A percentile compares a stretch with the other conserved stretches of the same genome.
Conservation (phyloP, 2,329 filamentous ascomycete genomes). For the Colletotrichum tabaci region DNA sequence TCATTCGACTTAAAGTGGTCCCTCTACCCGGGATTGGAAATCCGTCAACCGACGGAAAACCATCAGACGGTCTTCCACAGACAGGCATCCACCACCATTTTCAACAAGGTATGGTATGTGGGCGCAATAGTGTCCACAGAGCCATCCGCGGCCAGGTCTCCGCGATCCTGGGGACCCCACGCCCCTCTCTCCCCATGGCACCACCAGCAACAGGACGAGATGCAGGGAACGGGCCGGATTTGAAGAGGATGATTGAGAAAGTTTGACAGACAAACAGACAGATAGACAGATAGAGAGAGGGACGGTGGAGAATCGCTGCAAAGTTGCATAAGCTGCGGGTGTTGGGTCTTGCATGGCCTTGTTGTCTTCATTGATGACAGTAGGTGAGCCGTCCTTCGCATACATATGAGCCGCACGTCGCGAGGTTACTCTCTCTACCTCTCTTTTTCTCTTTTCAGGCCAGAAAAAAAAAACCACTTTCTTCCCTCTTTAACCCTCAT, state of each 20-base stretch:
- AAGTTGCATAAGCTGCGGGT: background rate
- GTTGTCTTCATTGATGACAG: background rate
- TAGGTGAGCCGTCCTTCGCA: background rate
- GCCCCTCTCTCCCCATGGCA: background rate
- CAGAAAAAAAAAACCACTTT: slow-evolving; percentile 10
- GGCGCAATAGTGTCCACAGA: background rate
- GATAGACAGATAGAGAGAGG: too few species aligned
- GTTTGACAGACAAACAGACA: too few species aligned
- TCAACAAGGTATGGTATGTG: too few species aligned
- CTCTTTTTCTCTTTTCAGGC: slow-evolving; percentile 4
- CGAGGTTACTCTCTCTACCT: background rate
- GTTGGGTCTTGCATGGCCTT: slow-evolving; percentile 3
- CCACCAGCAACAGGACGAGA: background rate
- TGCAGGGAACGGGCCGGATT: background rate
- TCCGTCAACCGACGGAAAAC: slow-evolving; percentile 33
- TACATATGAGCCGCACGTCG: slow-evolving; percentile 30
- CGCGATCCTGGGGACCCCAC: slow-evolving; percentile 38
- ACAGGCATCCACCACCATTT: too few species aligned
- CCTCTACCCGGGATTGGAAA: slow-evolving; percentile 5
- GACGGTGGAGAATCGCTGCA: background rate
- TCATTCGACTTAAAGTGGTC: slow-evolving; percentile 27
- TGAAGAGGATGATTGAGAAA: background rate
- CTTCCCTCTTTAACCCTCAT: slow-evolving; percentile 4
- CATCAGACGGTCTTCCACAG: background rate
- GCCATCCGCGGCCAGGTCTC: slow-evolving; percentile 30